Conservation (phyloP, 2,329 filamentous ascomycete genomes). For the Claviceps monticola region DNA sequence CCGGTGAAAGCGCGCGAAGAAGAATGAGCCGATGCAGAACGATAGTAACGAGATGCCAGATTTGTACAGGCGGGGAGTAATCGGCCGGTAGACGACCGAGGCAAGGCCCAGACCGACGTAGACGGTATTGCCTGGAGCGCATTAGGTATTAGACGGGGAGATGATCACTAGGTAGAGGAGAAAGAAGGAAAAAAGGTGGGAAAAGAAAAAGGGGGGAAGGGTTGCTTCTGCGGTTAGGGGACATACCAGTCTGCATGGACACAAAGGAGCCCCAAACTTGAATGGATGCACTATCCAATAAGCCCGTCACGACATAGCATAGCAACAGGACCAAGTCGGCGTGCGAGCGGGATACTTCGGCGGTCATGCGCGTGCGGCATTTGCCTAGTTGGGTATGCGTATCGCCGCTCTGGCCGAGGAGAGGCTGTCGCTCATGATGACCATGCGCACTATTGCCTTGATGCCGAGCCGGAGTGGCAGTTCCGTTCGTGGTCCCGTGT, state of each 20-base stretch:
- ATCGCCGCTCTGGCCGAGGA: slow-evolving; percentile 13
- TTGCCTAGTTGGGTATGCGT: slow-evolving; percentile 10
- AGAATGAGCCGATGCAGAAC: slow-evolving; percentile 60
- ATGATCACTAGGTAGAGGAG: neutral
- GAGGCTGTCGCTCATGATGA: slow-evolving; percentile 15
- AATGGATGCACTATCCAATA: slow-evolving; percentile 63
- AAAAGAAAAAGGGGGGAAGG: neutral
- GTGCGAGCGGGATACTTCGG: slow-evolving; percentile 44
- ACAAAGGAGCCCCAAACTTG: slow-evolving; percentile 71
- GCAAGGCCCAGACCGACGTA: slow-evolving; percentile 65
- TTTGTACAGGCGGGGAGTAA: slow-evolving; percentile 29
- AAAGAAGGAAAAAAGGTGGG: neutral
- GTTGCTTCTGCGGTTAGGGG: slow-evolving; percentile 5
- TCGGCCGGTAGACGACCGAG: slow-evolving; percentile 27
- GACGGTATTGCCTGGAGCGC: slow-evolving; percentile 51
- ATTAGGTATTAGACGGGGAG: neutral
- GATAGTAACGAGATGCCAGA: slow-evolving; percentile 54
- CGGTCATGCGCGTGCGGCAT: slow-evolving; percentile 21
- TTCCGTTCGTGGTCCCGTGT: slow-evolving; percentile 7
- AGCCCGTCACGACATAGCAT: slow-evolving; percentile 64
- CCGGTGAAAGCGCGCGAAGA: slow-evolving; percentile 57
- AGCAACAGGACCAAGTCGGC: slow-evolving; percentile 55
- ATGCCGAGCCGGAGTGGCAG: neutral
- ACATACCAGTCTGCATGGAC: slow-evolving; percentile 63
- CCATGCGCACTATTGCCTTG: neutral